Conservation (phyloP, 257 asterid genomes). For the Mentha longifolia region DNA sequence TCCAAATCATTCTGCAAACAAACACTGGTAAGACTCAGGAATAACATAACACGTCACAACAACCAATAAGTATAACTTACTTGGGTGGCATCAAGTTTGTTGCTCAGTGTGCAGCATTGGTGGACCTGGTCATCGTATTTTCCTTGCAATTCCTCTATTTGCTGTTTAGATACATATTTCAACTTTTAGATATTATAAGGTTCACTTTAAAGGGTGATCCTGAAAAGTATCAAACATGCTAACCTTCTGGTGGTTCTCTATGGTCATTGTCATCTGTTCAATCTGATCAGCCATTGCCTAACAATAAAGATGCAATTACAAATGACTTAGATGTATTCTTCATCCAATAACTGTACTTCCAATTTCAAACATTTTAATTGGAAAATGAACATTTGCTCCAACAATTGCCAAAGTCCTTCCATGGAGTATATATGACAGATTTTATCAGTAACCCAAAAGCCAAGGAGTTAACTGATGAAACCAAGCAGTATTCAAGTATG, state of each 20-base stretch:
- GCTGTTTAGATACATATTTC: conserved; percentile 44
- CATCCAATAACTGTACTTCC: not conserved
- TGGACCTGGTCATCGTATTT: conserved; percentile 61
- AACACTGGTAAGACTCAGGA: conserved; percentile 36
- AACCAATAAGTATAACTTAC: conserved; percentile 42
- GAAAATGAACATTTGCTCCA: not conserved
- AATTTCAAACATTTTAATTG: not conserved
- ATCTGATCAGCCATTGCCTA: conserved; percentile 94
- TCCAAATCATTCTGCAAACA: conserved; percentile 66
- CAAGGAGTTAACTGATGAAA: not conserved
- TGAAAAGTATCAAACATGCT: conserved; percentile 7
- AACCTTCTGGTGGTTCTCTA: conserved; percentile 79
- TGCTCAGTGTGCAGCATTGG: conserved; percentile 62
- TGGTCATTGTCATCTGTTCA: conserved; percentile 73
- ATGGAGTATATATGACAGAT: not conserved
- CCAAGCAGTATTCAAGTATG: conserved; percentile 5
- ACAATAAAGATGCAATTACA: not conserved
- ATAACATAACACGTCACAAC: not conserved
- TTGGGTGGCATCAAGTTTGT: conserved; percentile 65
- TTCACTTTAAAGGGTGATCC: not conserved
- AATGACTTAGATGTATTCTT: not conserved
- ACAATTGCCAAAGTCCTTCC: not conserved
- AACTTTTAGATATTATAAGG: conserved; percentile 2
- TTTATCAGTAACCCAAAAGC: conserved; percentile 1
- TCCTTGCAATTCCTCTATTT: conserved; percentile 62